Evolutionary conservation across 192 early-diverging fungal species (phyloP).

Genomic region (Hyaloraphidium curvatum): DNA sequence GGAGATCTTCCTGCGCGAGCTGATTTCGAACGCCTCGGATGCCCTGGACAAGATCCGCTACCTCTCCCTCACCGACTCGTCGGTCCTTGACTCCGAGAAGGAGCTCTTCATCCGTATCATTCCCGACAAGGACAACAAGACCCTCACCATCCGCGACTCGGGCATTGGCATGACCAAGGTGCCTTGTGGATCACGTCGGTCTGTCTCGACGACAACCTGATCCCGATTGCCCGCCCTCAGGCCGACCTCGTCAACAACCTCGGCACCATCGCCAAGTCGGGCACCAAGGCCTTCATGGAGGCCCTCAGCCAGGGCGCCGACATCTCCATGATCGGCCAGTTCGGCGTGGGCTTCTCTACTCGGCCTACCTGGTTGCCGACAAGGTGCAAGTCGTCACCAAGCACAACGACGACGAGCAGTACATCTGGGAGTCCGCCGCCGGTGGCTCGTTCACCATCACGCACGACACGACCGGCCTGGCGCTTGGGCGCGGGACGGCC

Average conservation of each 20-base stretch:
- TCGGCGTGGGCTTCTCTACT: slow-evolving; percentile 99
- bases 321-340: slow-evolving; percentile 99
- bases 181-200: not conserved
- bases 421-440: slow-evolving; percentile 86
- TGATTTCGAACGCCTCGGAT: slow-evolving; percentile 90
- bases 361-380: slow-evolving; percentile 92
- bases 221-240: slow-evolving; percentile 59
- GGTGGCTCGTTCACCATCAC: slow-evolving; percentile 73
- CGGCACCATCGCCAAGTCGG: slow-evolving; percentile 99
- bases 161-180: slow-evolving; percentile 11
- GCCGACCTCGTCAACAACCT: slow-evolving; percentile 91
- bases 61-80: slow-evolving; percentile 36
- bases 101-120: slow-evolving; percentile 88
- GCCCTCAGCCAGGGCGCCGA: slow-evolving; percentile 83
- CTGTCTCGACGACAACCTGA: not conserved
- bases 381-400: slow-evolving; percentile 89
- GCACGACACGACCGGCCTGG: slow-evolving; percentile 73
- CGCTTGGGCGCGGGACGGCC: slow-evolving; percentile 86
- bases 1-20: slow-evolving; percentile 96
- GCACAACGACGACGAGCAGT: slow-evolving; percentile 93
- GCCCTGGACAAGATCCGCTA: slow-evolving; percentile 91
- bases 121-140: slow-evolving; percentile 72
- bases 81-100: slow-evolving; percentile 79
- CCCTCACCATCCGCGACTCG: slow-evolving; percentile 71
- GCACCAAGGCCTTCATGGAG: slow-evolving; percentile 99